Evolutionary conservation across 176 grass and related monocot genomes (phyloP), one percentile per base, ranked within the genome.

Genomic region (Oryza brachyantha): DNA sequence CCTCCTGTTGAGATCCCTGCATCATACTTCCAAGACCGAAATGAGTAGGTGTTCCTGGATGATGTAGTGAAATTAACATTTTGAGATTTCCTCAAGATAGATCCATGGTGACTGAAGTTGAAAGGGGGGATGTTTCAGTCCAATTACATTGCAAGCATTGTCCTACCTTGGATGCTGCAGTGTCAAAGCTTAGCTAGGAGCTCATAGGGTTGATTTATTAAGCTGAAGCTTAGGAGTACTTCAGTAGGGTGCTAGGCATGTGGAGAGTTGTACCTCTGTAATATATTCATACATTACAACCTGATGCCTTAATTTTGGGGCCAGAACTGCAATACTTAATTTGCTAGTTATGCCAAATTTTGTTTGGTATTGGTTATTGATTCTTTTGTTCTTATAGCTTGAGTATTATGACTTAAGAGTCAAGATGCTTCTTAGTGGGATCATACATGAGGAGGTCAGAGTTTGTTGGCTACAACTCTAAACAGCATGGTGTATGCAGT

Each of bases 1-100:
- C 55, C 94, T 72, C 86, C 73, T 24, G 80, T 83, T 31, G 76
- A 82, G 24, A 94, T 98, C 36, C 90, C 92, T 22, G 8, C 82
- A 70, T 86, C 61, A 3, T 93, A 91, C 71, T 85, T 93, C 10
- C 36, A 57, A 71, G 72, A 83, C 58, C 54, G 79, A 2, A 66
- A 48, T 71, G 38, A 77, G 9, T 81, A 76, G 71, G 16, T 81
- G 31, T 42, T 70, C 72, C 29, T 66, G 3, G 19, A 65, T 81
- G 68, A 14, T 27, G 58, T 43, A 52, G 32, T 31, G 39, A 41
- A 37, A 72, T 61, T n/a, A 36, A 64, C 38, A 7, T 41, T n/a
- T 73, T 48, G 29, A 68, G 39, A 29, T 79, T 78, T 66, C 66
- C 73, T 83, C 52, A 32, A 79, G 61, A 46, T 17, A 79, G 62